A percentile compares a stretch with the other conserved stretches of the same genome.
phyloP scores from a whole-genome alignment of 768 basidiomycete genomes.

The Clathrus columnatus region DNA sequence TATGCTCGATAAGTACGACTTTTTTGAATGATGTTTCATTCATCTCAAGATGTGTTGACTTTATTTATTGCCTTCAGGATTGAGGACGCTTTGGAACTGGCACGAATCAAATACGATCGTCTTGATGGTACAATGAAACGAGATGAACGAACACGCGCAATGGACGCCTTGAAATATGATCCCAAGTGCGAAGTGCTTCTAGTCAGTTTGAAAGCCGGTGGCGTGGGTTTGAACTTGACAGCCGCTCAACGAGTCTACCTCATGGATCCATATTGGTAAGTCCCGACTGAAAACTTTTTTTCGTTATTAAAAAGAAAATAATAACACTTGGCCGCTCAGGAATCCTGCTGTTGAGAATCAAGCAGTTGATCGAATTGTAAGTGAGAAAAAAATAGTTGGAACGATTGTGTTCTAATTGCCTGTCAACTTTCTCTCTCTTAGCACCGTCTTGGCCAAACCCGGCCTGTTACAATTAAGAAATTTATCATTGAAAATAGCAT shows the following conservation, averaged over 20 bases:
- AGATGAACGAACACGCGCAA: constrained; percentile 83
- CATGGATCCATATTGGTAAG: constrained; percentile 94
- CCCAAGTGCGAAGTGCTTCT: constrained; percentile 88
- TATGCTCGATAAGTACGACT: constrained; percentile 79
- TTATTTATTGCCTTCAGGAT: constrained; percentile 39
- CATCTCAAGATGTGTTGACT: neutral
- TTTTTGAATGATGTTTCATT: constrained; percentile 8
- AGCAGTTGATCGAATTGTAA: constrained; percentile 92
- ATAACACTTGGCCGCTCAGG: constrained; percentile 35
- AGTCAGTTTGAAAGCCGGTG: constrained; percentile 94
- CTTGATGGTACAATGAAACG: constrained; percentile 98
- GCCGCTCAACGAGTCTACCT: constrained; percentile 90
- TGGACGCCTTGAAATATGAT: constrained; percentile 88
- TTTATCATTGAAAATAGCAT: constrained; percentile 92
- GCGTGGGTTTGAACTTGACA: constrained; percentile 93
- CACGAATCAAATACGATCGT: constrained; percentile 81
- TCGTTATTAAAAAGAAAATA: constrained; percentile 2
- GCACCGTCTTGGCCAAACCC: constrained; percentile 94
- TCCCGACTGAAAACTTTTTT: constrained; percentile 6
- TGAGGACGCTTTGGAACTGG: constrained; percentile 79
- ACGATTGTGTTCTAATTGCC: too few relatives aligned
- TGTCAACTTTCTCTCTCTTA: constrained; percentile 23
- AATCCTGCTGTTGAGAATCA: constrained; percentile 97
- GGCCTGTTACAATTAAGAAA: constrained; percentile 85
- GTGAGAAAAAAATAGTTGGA: too few relatives aligned